Evolutionary conservation across 768 basidiomycete genomes (phyloP).

Genomic region (Hericium alpestre): DNA sequence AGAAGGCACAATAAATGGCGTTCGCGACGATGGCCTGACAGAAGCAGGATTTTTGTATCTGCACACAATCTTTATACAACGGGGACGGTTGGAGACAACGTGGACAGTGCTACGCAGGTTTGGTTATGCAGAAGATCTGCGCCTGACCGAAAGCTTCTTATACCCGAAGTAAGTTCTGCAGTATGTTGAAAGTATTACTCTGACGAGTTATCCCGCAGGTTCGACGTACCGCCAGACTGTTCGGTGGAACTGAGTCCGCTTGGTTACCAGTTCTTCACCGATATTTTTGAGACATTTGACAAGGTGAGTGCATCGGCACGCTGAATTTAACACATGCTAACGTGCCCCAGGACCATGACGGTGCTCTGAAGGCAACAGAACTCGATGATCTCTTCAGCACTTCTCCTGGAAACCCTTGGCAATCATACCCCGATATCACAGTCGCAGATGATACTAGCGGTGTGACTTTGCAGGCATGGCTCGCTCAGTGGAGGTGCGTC

Average conservation of each 20-base stretch:
- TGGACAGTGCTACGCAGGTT: constrained; percentile 95
- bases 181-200: not conserved
- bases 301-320: constrained; percentile 39
- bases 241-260: constrained; percentile 91
- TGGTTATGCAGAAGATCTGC: constrained; percentile 91
- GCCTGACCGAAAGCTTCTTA: constrained; percentile 79
- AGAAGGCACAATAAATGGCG: constrained; percentile 63
- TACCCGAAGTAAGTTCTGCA: constrained; percentile 61
- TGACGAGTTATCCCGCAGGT: constrained; percentile 34
- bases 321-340: not conserved
- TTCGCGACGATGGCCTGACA: constrained; percentile 74
- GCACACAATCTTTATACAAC: constrained; percentile 94
- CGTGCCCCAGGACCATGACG: constrained; percentile 74
- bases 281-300: constrained; percentile 91
- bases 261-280: constrained; percentile 95
- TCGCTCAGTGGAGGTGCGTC: constrained; percentile 92
- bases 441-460: constrained; percentile 79
- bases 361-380: constrained; percentile 75
- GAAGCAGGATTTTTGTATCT: constrained; percentile 90
- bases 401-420: constrained; percentile 94
- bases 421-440: constrained; percentile 85
- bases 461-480: constrained; percentile 94
- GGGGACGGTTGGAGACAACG: constrained; percentile 90
- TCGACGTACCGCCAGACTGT: constrained; percentile 88
- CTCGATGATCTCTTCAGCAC: constrained; percentile 86